phyloP scores from a whole-genome alignment of 2,329 filamentous ascomycete species.

The Trichoderma guizhouense region DNA sequence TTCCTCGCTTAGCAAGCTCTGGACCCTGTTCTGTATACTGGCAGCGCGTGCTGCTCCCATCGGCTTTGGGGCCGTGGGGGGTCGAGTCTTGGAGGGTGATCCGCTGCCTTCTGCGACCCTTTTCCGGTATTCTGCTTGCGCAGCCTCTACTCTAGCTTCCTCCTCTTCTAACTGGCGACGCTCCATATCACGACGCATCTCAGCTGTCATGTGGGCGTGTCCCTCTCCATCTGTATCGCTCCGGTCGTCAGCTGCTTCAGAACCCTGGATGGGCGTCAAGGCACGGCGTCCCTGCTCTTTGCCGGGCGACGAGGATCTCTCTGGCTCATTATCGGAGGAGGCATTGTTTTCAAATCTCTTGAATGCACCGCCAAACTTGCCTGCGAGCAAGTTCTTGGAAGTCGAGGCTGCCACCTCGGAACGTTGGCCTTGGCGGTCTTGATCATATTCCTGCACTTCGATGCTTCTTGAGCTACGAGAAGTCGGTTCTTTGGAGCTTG shows the following conservation, averaged over 20 bases:
- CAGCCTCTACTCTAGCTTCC: conserved; percentile 83
- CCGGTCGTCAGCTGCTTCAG: conserved; percentile 58
- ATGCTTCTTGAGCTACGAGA: conserved; percentile 70
- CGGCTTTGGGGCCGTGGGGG: conserved; percentile 44
- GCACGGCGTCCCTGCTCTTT: conserved; percentile 47
- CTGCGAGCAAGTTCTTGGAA: conserved; percentile 78
- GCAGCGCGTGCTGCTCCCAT: conserved; percentile 64
- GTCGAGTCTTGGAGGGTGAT: conserved; percentile 36
- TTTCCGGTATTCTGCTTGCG: conserved; percentile 82
- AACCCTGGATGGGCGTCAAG: conserved; percentile 71
- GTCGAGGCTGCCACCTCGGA: conserved; percentile 69
- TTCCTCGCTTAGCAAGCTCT: conserved; percentile 78
- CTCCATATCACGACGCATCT: conserved; percentile 87
- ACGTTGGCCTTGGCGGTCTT: conserved; percentile 59
- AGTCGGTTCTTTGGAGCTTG: conserved; percentile 69
- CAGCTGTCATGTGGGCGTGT: conserved; percentile 71
- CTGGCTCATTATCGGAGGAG: conserved; percentile 24
- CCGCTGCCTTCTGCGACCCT: conserved; percentile 56
- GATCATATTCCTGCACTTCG: conserved; percentile 49
- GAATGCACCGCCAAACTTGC: conserved; percentile 91
- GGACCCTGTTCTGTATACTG: conserved; percentile 90
- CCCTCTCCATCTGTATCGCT: conserved; percentile 63
- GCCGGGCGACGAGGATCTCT: conserved; percentile 48
- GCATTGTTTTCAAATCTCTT: conserved; percentile 74
- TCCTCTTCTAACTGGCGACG: conserved; percentile 77